Evolutionary conservation across 805 yeast species (phyloP).

Genomic region (Lipomyces yamanashiensis): DNA sequence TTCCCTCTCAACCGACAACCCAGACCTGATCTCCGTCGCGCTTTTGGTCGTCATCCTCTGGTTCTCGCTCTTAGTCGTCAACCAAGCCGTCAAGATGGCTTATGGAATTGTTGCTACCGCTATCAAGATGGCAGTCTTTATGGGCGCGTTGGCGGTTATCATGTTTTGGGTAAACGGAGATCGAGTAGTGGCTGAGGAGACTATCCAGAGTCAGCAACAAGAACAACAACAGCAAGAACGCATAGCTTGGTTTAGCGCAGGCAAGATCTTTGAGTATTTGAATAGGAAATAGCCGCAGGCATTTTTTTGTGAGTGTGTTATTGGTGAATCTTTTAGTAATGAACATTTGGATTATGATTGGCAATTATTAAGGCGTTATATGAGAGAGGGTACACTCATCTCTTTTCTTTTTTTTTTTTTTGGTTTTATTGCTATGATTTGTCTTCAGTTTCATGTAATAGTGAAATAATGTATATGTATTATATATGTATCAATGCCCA

Average conservation of each 20-base stretch:
- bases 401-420: no score
- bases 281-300: neutral
- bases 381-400: no score
- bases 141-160: slow-evolving; percentile 19
- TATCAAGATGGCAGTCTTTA: slow-evolving; percentile 20
- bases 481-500: no score
- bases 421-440: no score
- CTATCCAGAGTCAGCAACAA: neutral
- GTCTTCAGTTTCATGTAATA: no score
- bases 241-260: neutral
- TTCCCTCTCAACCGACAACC: slow-evolving; percentile 24
- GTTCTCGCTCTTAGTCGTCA: slow-evolving; percentile 35
- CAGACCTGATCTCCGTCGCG: slow-evolving; percentile 32
- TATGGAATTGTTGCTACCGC: slow-evolving; percentile 32
- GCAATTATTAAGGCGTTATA: no score
- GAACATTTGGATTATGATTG: neutral
- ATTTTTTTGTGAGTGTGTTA: neutral
- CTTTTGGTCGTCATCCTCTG: slow-evolving; percentile 33
- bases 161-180: slow-evolving; percentile 18
- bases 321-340: neutral
- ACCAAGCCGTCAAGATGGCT: slow-evolving; percentile 34
- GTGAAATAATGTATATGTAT: no score
- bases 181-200: neutral
- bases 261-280: slow-evolving; percentile 1
- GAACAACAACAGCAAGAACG: slow-evolving; percentile 5